Base-by-base conservation (phyloP, 129 eudicot species). In the Flaveria sonorensis region DNA sequence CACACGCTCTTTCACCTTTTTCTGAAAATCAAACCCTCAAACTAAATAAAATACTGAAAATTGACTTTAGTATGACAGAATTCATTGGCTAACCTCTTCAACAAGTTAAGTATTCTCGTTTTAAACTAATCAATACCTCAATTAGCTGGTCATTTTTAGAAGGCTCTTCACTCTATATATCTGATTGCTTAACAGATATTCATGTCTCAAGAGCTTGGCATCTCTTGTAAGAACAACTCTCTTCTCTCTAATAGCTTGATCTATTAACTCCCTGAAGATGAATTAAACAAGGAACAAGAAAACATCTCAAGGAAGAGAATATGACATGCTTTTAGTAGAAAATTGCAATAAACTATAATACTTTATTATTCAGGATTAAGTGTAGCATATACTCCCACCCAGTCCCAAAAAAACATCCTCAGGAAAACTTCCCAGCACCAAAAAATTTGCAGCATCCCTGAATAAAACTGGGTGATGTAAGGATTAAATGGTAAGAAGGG, bases 171-270 rank as follows among this genome's bases (percentile, higher is more conserved):
- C 89, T 83, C 88, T 79, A 80, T 94, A 94, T 82, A 91, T 91
- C 87, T 94, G 98, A 78, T 89, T 94, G 74, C 75, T 79, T 61
- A 94, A 78, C 85, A 91, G 77, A 82, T 94, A 91, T 50, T 83
- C 96, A 83, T 91, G 89, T 74, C 92, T 86, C 88, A 91, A 67
- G 55, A 94, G 89, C 89, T 94, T 94, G 78, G 93, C 93, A 85
- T 94, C 98, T 47, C 98, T 89, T 26, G 97, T 94, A 77, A 94
- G 67, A 28, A 94, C 84, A 76, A 94, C 98, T 42, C 97, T 86
- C 80, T 87, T 91, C 88, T 93, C 97, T 79, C 75, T 90, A 21
- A 76, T 75, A 42, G 98, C 89, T 79, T 94, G 96, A 69, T 94
- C 93, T 79, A 94, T 91, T 24, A 94, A 81, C 55, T 86, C 93